These are phyloP conservation scores for Umbelopsis sp. DNA, from an alignment of 192 early-diverging fungal species.

Conservation along the genomic window DNA sequence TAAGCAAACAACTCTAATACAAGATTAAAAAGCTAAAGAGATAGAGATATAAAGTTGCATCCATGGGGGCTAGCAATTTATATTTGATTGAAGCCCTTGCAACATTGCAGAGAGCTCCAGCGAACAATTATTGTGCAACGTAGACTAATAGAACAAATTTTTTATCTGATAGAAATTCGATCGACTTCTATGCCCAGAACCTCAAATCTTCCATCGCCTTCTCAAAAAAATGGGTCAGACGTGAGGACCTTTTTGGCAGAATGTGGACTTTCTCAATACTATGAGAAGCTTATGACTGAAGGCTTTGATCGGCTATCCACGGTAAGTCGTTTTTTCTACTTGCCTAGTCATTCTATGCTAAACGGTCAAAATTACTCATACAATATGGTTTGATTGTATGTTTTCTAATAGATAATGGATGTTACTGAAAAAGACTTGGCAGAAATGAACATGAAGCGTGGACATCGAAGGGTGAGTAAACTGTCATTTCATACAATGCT, in stretches of 20 bases:
- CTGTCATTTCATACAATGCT: not conserved
- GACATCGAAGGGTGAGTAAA: slow-evolving; percentile 36
- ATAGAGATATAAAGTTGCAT: no score
- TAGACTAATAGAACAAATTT: not conserved
- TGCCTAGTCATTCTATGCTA: not conserved
- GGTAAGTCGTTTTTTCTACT: not conserved
- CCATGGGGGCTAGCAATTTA: no score
- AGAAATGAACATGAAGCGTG: slow-evolving; percentile 37
- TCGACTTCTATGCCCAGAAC: slow-evolving; percentile 1
- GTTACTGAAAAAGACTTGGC: slow-evolving; percentile 32
- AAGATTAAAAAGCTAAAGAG: no score
- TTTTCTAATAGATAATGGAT: slow-evolving; percentile 37
- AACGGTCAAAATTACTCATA: no score
- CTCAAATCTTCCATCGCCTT: slow-evolving; percentile 9
- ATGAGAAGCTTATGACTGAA: not conserved
- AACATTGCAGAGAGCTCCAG: slow-evolving; percentile 2
- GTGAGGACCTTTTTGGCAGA: slow-evolving; percentile 4
- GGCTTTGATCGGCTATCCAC: slow-evolving; percentile 6
- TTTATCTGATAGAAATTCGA: not conserved
- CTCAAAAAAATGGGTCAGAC: not conserved
- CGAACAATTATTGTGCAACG: slow-evolving; percentile 8
- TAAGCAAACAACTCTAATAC: no score
- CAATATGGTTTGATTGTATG: no score
- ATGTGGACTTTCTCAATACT: slow-evolving; percentile 2
- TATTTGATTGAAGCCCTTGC: not conserved